A percentile compares a stretch with the other conserved stretches of the same genome.
Conservation (phyloP, 202 grass and related monocot species). For the Hordeum pubiflorum region DNA sequence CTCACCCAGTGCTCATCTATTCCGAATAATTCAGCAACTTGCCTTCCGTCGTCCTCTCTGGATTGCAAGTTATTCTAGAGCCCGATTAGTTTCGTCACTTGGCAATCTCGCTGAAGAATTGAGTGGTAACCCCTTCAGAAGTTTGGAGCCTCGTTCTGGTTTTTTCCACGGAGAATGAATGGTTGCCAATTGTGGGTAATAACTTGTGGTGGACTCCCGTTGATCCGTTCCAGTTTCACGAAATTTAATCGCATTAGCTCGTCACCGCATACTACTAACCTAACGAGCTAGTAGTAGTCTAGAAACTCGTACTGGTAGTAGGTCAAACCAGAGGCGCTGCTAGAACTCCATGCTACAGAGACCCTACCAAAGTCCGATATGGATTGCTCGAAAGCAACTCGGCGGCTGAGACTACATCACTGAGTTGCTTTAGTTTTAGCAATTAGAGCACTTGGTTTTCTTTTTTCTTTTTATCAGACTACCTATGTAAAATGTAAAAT, state of each 20-base stretch:
- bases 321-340: slow-evolving; percentile 31
- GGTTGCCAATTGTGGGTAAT: not conserved
- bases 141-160: not conserved
- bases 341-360: slow-evolving; percentile 13
- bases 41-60: not conserved
- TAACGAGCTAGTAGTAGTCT: slow-evolving; percentile 22
- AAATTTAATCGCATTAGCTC: not conserved
- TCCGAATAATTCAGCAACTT: not conserved
- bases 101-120: not conserved
- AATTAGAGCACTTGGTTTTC: too few relatives aligned
- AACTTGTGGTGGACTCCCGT: slow-evolving; percentile 16
- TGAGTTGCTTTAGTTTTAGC: too few relatives aligned
- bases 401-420: not conserved
- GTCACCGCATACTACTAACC: not conserved
- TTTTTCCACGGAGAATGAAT: not conserved
- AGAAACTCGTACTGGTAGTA: slow-evolving; percentile 17
- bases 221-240: not conserved
- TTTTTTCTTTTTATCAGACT: not conserved
- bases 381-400: slow-evolving; percentile 33
- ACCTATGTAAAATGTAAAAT: not conserved
- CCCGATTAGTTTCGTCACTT: not conserved
- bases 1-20: not conserved
- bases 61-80: not conserved
- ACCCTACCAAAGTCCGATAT: slow-evolving; percentile 14
- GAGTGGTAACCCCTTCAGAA: not conserved